Evolutionary conservation across 768 basidiomycete species (phyloP).

Genomic region (Omphalotus guepiniiformis): DNA sequence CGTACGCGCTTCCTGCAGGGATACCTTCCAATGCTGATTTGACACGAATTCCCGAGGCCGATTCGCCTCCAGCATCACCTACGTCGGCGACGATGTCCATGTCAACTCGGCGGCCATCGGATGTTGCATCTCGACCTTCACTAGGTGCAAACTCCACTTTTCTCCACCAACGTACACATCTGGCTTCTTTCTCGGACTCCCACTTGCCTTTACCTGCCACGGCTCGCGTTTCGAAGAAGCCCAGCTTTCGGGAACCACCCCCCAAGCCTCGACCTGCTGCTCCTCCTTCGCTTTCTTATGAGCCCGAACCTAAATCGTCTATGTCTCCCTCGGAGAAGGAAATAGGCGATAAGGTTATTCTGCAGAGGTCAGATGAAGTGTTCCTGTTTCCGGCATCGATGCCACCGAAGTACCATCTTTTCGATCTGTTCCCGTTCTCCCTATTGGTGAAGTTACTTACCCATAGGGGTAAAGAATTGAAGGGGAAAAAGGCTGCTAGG

Average conservation of each 20-base stretch:
- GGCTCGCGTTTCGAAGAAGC: slow-evolving; percentile 13
- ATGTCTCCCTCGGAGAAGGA: slow-evolving; percentile 6
- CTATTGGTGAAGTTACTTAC: slow-evolving; percentile 45
- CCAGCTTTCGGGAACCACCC: slow-evolving; percentile 13
- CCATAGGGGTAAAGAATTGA: slow-evolving; percentile 43
- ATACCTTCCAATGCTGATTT: slow-evolving; percentile 36
- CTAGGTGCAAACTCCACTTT: slow-evolving; percentile 11
- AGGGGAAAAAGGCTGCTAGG: slow-evolving; percentile 60
- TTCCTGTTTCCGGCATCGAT: slow-evolving; percentile 48
- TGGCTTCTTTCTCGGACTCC: slow-evolving; percentile 15
- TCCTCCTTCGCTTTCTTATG: slow-evolving; percentile 17
- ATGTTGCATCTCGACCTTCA: slow-evolving; percentile 3
- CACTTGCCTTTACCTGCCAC: slow-evolving; percentile 27
- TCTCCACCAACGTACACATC: slow-evolving; percentile 19
- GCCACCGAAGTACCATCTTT: slow-evolving; percentile 56
- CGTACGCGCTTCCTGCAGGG: slow-evolving; percentile 53
- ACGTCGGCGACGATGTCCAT: slow-evolving; percentile 3
- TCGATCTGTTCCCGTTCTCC: slow-evolving; percentile 71
- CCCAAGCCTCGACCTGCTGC: slow-evolving; percentile 16
- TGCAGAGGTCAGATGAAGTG: slow-evolving; percentile 38
- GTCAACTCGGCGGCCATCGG: slow-evolving; percentile 2
- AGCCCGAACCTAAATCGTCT: slow-evolving; percentile 1
- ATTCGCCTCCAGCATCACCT: slow-evolving; percentile 8
- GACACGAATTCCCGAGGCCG: slow-evolving; percentile 2
- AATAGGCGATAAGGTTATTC: slow-evolving; percentile 28